Percentiles rank a stretch among this genome's conserved stretches.
phyloP scores from a whole-genome alignment of 768 basidiomycete species.

The Tulasnella sp. region DNA sequence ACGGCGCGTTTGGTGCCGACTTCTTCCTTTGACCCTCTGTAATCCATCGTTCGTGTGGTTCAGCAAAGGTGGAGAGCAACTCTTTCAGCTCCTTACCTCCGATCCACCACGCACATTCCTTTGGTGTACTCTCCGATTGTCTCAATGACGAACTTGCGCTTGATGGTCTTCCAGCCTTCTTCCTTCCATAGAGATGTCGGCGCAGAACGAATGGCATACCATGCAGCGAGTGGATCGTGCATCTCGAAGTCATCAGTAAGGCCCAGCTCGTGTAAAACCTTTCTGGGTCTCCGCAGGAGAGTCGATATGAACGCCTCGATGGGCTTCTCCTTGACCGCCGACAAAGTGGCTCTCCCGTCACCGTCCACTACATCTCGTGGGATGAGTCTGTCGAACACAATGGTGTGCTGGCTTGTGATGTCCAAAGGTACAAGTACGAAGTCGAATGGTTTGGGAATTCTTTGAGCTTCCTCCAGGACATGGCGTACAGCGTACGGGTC shows the following conservation, averaged over 20 bases:
- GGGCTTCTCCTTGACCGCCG: constrained; percentile 20
- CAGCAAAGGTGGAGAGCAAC: neutral
- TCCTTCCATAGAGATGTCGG: neutral
- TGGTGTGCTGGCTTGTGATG: constrained; percentile 30
- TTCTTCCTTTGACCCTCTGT: constrained; percentile 8
- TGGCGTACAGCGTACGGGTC: constrained; percentile 28
- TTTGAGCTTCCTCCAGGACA: constrained; percentile 22
- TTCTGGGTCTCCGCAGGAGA: constrained; percentile 28
- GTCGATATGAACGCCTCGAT: constrained; percentile 20
- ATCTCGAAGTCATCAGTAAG: constrained; percentile 19
- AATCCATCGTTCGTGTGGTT: neutral
- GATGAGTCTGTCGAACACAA: constrained; percentile 27
- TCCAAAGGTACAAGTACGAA: constrained; percentile 31
- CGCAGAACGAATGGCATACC: constrained; percentile 23
- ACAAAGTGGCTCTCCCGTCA: constrained; percentile 12
- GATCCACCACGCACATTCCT: constrained; percentile 21
- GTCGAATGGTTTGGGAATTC: constrained; percentile 5
- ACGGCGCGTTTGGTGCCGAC: constrained; percentile 5
- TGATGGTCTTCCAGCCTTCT: constrained; percentile 12
- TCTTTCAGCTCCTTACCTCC: constrained; percentile 7
- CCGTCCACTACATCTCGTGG: neutral
- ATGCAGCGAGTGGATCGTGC: constrained; percentile 36
- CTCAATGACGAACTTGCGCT: constrained; percentile 19
- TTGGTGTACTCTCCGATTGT: constrained; percentile 20
- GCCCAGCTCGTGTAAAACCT: constrained; percentile 27